Conservation (phyloP, 495 filamentous ascomycete species). For the Pyrenula massariospora region DNA sequence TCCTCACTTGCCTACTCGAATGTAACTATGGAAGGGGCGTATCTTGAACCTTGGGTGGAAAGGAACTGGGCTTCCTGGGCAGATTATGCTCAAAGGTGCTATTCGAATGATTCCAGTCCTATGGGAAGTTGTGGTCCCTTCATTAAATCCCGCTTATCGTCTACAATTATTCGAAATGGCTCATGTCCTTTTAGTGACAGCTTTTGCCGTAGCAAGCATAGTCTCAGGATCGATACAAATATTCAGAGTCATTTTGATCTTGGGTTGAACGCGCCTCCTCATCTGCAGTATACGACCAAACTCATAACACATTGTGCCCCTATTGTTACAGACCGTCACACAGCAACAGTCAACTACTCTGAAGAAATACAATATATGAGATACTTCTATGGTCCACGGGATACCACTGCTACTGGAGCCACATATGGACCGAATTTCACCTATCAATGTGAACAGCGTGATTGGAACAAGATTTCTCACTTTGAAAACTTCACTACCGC, state of each 20-base stretch:
- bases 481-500: not conserved
- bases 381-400: not conserved
- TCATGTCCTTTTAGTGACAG: conserved; percentile 3
- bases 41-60: not conserved
- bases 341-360: not conserved
- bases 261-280: conserved; percentile 6
- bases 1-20: not conserved
- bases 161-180: not conserved
- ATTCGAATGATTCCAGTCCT: not conserved
- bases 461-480: not conserved
- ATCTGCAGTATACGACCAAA: conserved; percentile 3
- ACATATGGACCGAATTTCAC: not conserved
- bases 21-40: not conserved
- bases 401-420: no score
- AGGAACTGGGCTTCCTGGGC: not conserved
- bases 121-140: not conserved
- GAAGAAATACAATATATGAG: not conserved
- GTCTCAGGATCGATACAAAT: conserved; percentile 6
- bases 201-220: conserved; percentile 3
- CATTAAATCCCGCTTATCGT: not conserved
- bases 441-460: not conserved
- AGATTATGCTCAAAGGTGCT: not conserved
- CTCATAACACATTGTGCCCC: not conserved
- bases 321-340: not conserved
- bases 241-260: conserved; percentile 6